Evolutionary conservation across 2,329 filamentous ascomycete species (phyloP), one percentile per base, ranked within the genome.

Genomic region (Sarocladiaceae sp.): DNA sequence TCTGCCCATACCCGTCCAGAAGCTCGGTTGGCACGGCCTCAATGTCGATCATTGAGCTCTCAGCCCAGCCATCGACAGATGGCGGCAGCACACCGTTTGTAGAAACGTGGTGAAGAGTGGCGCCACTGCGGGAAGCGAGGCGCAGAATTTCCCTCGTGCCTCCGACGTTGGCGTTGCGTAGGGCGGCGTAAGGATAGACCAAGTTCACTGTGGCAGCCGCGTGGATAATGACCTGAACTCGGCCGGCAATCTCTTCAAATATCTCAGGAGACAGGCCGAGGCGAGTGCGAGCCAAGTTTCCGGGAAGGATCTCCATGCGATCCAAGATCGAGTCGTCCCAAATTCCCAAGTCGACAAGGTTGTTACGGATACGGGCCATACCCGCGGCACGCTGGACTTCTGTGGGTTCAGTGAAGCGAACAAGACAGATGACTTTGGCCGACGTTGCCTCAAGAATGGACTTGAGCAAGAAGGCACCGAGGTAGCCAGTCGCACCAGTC

Each of bases 291-390:
- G 83, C 78, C 33, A 91, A 58, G 57, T 89, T 88, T 33, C 83
- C 86, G 0, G 84, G 80, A 7, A 90, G 64, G 26, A 90, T 78
- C 55, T 88, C 82, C 43, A 90, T 80, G 7, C 86, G 82, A 56
- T 90, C 85, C 59, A 89, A 80, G 54, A 90, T 82, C 0, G 76
- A 78, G 55, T 90, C 85, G 43, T 78, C 73, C 86, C 86, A 91
- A 2, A 90, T 67, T 2, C 85, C 85, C 15, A 88, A 68, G 51
- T 88, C 85, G n/a, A 90, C 74, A 16, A 90, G 66, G 55, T 90
- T 88, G 57, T 80, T 79, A 26, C 86, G 81, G 47, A 91, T 73
- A 48, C 85, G 75, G 3, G 85, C 82, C 56, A 88, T 80, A 51
- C 82, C 84, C 1, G 76, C 78, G 3, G 83, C 74, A 12, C 74